Conservation (phyloP, 306 rosid genomes). For the Rosa lucieae region DNA sequence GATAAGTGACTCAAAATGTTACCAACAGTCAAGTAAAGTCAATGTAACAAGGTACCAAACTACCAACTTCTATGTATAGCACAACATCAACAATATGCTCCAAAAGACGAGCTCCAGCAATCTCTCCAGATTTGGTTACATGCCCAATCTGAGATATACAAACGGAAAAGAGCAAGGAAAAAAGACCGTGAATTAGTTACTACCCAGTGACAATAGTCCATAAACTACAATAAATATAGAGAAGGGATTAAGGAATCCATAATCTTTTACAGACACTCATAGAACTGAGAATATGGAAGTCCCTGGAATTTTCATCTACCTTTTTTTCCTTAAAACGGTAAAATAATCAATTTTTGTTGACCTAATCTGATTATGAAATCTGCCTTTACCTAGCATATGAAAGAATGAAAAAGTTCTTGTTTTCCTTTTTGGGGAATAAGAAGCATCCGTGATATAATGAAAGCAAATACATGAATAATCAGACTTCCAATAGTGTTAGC, state of each 20-base stretch:
- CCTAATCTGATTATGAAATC: background rate
- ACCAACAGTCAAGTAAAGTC: constrained; percentile 23
- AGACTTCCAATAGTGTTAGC: constrained; percentile 14
- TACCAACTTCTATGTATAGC: constrained; percentile 85
- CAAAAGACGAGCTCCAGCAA: constrained; percentile 93
- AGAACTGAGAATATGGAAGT: background rate
- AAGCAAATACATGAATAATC: background rate
- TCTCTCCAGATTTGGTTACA: constrained; percentile 84
- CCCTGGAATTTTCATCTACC: background rate
- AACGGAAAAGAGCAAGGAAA: constrained; percentile 3
- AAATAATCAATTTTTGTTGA: background rate
- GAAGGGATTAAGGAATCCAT: background rate
- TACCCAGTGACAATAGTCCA: background rate
- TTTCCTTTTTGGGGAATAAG: background rate
- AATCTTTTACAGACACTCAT: background rate
- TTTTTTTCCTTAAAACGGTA: background rate
- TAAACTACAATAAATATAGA: background rate
- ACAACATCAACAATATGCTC: constrained; percentile 97
- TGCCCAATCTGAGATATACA: constrained; percentile 75
- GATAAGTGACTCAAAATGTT: background rate
- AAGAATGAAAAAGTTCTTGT: background rate
- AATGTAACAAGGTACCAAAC: constrained; percentile 28
- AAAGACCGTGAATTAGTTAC: background rate
- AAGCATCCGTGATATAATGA: background rate
- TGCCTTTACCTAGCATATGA: background rate